Evolutionary conservation across 164 flowering plant genomes (phyloP).

Genomic region (Umbilicus rupestris): DNA sequence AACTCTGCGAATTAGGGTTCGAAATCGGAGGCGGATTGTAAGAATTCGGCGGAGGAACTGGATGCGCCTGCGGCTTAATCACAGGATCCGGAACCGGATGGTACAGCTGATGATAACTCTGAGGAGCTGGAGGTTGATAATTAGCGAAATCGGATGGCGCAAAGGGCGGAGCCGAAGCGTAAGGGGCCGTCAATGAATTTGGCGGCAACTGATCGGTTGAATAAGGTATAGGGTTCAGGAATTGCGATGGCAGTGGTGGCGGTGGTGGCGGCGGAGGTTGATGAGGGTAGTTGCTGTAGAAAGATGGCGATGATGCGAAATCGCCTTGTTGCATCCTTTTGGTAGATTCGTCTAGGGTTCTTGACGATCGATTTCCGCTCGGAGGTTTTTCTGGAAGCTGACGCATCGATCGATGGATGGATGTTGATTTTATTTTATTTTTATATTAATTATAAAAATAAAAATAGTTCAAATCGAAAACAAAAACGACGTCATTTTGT

Average conservation of each 20-base stretch:
- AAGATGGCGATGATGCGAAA: constrained; percentile 22
- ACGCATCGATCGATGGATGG: too few species aligned
- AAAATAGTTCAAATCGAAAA: too few species aligned
- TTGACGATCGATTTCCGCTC: too few species aligned
- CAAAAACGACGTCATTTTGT: too few species aligned
- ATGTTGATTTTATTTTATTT: too few species aligned
- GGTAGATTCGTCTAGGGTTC: background rate
- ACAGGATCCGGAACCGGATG: constrained; percentile 25
- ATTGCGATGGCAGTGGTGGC: constrained; percentile 17
- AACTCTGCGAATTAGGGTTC: background rate
- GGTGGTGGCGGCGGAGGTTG: background rate
- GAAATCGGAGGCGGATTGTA: constrained; percentile 17
- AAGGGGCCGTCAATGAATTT: constrained; percentile 23
- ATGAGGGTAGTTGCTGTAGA: constrained; percentile 24
- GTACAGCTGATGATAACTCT: constrained; percentile 29
- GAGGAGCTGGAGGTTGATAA: constrained; percentile 25
- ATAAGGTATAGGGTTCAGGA: constrained; percentile 9
- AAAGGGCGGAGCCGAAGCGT: constrained; percentile 76
- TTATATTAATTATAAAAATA: too few species aligned
- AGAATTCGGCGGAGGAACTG: constrained; percentile 21
- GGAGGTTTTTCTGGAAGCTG: too few species aligned
- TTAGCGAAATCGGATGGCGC: constrained; percentile 34
- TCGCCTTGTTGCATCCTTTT: constrained; percentile 44
- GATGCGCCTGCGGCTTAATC: constrained; percentile 1
- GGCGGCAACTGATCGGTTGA: constrained; percentile 9